Conservation (phyloP, 148 eudicot species). For the Spergularia bocconei region DNA sequence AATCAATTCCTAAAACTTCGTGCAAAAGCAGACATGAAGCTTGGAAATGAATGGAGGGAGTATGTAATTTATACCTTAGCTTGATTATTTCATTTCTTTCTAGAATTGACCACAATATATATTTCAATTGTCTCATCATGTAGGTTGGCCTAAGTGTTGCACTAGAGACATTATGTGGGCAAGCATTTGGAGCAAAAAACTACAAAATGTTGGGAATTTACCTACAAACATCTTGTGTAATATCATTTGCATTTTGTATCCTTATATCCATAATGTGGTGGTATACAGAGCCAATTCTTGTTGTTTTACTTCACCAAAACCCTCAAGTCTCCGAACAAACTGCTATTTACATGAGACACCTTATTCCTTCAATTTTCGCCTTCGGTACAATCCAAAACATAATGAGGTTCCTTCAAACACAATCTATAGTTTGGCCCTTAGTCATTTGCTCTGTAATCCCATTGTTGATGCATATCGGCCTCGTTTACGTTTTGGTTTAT, state of each 20-base stretch:
- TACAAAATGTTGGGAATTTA: conserved; percentile 70
- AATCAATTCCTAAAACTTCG: too few relatives aligned
- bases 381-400: conserved; percentile 57
- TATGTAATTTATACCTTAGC: too few relatives aligned
- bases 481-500: conserved; percentile 42
- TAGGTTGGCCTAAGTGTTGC: conserved; percentile 59
- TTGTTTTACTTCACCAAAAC: conserved; percentile 53
- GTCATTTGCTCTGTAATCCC: conserved; percentile 51
- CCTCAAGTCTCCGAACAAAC: conserved; percentile 52
- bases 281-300: conserved; percentile 54
- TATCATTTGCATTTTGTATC: conserved; percentile 48
- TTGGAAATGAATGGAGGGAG: too few relatives aligned
- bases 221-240: conserved; percentile 75
- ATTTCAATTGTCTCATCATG: neutral
- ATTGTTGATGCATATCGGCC: conserved; percentile 40
- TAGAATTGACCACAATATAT: neutral
- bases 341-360: conserved; percentile 51
- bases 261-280: conserved; percentile 69
- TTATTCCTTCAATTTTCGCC: conserved; percentile 67
- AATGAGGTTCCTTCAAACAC: conserved; percentile 73
- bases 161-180: conserved; percentile 88
- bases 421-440: conserved; percentile 54
- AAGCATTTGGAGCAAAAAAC: conserved; percentile 76
- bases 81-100: neutral
- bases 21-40: too few relatives aligned